phyloP scores from a whole-genome alignment of 2,329 filamentous ascomycete species.

The Didymella pinodella region DNA sequence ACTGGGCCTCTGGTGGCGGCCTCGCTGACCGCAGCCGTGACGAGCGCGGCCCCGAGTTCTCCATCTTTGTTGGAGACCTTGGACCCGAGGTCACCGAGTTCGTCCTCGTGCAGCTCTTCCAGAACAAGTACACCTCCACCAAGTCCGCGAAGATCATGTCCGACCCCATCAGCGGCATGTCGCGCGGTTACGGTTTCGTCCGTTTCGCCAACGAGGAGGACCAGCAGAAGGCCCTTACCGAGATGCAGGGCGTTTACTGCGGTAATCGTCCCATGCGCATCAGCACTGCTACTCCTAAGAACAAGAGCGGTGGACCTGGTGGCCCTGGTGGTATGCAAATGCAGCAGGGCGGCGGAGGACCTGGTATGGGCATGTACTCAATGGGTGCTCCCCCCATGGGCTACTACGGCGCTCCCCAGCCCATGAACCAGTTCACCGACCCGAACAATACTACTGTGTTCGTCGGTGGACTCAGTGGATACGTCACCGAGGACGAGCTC shows the following conservation, averaged over 20 bases:
- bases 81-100: constrained; percentile 99
- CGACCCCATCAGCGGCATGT: constrained; percentile 96
- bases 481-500: constrained; percentile 99
- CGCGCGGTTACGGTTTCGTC: constrained; percentile 96
- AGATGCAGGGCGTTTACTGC: constrained; percentile 99
- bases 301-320: constrained; percentile 68
- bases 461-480: constrained; percentile 94
- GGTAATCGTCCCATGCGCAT: constrained; percentile 99
- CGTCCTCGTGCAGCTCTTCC: constrained; percentile 95
- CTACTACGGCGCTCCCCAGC: constrained; percentile 71
- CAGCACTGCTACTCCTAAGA: constrained; percentile 97
- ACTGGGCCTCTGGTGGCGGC: constrained; percentile 97
- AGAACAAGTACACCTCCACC: constrained; percentile 94
- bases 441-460: constrained; percentile 99
- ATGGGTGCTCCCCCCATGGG: constrained; percentile 74
- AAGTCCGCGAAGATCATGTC: constrained; percentile 99
- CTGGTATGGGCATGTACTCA: constrained; percentile 68
- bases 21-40: constrained; percentile 90
- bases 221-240: constrained; percentile 91
- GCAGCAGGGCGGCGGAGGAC: constrained; percentile 51
- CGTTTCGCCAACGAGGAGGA: constrained; percentile 95
- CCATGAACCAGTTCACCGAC: constrained; percentile 99
- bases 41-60: constrained; percentile 94
- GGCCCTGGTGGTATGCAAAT: constrained; percentile 63
- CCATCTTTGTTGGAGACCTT: constrained; percentile 97